These are phyloP conservation scores for Colletotrichum lentis DNA, from an alignment of 2,329 filamentous ascomycete genomes.

Conservation along the genomic window DNA sequence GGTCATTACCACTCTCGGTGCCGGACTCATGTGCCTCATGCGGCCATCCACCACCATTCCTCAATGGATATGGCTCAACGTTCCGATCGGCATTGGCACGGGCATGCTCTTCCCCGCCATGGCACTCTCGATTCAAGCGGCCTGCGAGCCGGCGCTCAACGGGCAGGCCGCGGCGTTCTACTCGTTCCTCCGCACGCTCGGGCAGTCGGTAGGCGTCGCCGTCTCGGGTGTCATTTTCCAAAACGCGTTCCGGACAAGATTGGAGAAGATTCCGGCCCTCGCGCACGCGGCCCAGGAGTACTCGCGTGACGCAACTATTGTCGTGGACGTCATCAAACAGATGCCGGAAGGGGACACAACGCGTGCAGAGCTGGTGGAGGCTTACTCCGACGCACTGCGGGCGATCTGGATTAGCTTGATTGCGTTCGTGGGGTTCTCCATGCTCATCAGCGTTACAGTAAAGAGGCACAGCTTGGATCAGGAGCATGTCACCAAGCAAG, in stretches of 20 bases:
- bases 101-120: slow-evolving; percentile 73
- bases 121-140: slow-evolving; percentile 69
- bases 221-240: slow-evolving; percentile 75
- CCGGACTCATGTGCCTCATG: slow-evolving; percentile 63
- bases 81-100: slow-evolving; percentile 67
- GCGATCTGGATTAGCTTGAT: slow-evolving; percentile 48
- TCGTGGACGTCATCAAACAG: slow-evolving; percentile 65
- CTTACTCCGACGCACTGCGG: slow-evolving; percentile 47
- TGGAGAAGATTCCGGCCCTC: slow-evolving; percentile 58
- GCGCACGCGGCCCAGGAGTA: slow-evolving; percentile 54
- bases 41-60: slow-evolving; percentile 57
- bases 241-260: slow-evolving; percentile 64
- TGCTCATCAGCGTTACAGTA: slow-evolving; percentile 46
- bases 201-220: slow-evolving; percentile 71
- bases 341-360: slow-evolving; percentile 49
- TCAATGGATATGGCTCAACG: slow-evolving; percentile 67
- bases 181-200: slow-evolving; percentile 71
- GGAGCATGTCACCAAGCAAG: slow-evolving; percentile 46
- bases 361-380: slow-evolving; percentile 42
- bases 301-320: slow-evolving; percentile 64
- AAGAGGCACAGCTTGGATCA: slow-evolving; percentile 46
- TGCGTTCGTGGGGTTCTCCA: slow-evolving; percentile 43
- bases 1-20: slow-evolving; percentile 64
- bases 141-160: slow-evolving; percentile 55
- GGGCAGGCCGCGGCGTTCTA: slow-evolving; percentile 71